Evolutionary conservation across 2,329 filamentous ascomycete species (phyloP), one percentile per base, ranked within the genome.

Genomic region (Botrytis elliptica): DNA sequence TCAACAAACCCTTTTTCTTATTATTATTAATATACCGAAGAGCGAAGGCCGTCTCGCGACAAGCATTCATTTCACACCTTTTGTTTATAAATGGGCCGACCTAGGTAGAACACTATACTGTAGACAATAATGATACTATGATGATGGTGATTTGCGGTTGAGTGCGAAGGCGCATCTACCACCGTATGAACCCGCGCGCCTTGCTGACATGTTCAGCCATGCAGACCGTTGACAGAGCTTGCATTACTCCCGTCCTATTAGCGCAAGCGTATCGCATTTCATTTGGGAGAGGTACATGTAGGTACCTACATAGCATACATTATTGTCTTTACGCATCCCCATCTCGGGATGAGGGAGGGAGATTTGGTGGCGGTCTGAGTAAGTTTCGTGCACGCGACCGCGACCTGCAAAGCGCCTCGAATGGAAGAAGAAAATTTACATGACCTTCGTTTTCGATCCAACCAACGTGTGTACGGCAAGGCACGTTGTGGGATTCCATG

Each of bases 351-450:
- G 25, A 40, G 65, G 4, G 5, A 16, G 18, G 38, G 65, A 29
- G 22, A 38, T 40, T 29, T 55, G 65, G 46, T 68, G 65, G 65
- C 65, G 65, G 65, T 68, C 65, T 52, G 65, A 55, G 65, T 67
- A 67, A 68, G 65, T 68, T 68, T 57, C 49, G 65, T 57, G 65
- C 65, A 68, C 46, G 46, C 65, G 65, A 67, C 33, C 65, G 65
- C 65, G 65, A 57, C 65, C 46, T 42, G 36, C 49, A 29, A 49
- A 25, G 63, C 44, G 44, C 63, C 63, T 57, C 7, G n/a, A 29
- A 25, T 46, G 64, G 16, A 52, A 52, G 33, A 52, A n/a, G 29
- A 38, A 36, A 52, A 4, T n/a, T 25, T 55, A n/a, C 49, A 20
- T n/a, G 6, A 1, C 33, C 33, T 40, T 40, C 33, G 10, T 20